Evolutionary conservation across 257 asterid species (phyloP).

Genomic region (Plantago elongata): DNA sequence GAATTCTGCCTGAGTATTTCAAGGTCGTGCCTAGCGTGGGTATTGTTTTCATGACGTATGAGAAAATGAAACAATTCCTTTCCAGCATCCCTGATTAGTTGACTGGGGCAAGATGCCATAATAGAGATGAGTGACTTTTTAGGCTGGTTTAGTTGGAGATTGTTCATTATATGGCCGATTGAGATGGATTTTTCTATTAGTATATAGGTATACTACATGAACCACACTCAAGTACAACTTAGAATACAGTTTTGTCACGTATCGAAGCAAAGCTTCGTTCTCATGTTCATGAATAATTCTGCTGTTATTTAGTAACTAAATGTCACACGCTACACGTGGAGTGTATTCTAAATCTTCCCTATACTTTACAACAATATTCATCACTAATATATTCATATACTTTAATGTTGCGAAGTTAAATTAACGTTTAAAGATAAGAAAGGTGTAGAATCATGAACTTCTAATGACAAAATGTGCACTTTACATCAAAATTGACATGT

Average conservation of each 20-base stretch:
- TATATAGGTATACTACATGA: neutral
- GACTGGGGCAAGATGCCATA: slow-evolving; percentile 27
- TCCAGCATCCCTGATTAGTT: slow-evolving; percentile 41
- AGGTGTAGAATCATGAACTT: too few species aligned
- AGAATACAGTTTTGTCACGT: neutral
- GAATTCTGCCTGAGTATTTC: slow-evolving; percentile 77
- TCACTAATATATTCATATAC: too few species aligned
- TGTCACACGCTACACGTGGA: too few species aligned
- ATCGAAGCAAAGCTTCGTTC: slow-evolving; percentile 7
- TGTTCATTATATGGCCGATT: neutral
- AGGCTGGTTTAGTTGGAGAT: neutral
- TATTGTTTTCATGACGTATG: slow-evolving; percentile 81
- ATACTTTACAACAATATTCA: too few species aligned
- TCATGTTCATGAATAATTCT: neutral
- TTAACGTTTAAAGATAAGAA: too few species aligned
- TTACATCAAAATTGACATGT: too few species aligned
- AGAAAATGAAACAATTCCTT: slow-evolving; percentile 63
- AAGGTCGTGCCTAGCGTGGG: slow-evolving; percentile 81
- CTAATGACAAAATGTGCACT: too few species aligned
- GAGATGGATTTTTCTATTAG: neutral
- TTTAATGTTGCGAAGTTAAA: too few species aligned
- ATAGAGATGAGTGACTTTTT: neutral
- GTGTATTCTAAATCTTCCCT: too few species aligned
- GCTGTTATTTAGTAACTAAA: too few species aligned
- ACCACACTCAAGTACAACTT: neutral